These are phyloP conservation scores for Graphilbum ipis-grandicollis DNA, from an alignment of 2,329 filamentous ascomycete genomes.

Conservation along the genomic window DNA sequence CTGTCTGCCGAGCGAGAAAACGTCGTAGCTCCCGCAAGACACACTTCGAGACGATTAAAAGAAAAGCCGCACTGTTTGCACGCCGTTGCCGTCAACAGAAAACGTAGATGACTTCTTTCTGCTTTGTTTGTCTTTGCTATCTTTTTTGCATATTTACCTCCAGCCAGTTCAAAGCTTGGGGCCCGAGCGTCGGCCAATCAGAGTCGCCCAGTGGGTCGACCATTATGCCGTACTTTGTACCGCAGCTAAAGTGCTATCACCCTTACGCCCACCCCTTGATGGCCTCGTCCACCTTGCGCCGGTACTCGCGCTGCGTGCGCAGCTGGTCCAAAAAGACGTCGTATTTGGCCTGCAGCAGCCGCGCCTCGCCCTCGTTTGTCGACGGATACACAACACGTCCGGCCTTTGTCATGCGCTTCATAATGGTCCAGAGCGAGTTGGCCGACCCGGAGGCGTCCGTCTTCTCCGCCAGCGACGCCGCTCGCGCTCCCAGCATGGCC, in stretches of 20 bases:
- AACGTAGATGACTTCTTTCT: no score
- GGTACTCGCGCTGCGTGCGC: slow-evolving; percentile 66
- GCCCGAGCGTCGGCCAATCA: no score
- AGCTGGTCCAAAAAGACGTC: slow-evolving; percentile 91
- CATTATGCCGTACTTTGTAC: no score
- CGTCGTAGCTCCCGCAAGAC: no score
- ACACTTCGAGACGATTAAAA: no score
- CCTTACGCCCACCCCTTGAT: slow-evolving; percentile 18
- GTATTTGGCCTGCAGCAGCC: slow-evolving; percentile 75
- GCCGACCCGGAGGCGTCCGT: background rate
- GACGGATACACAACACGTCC: slow-evolving; percentile 68
- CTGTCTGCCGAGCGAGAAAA: no score
- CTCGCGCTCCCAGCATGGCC: slow-evolving; percentile 94
- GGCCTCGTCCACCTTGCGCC: slow-evolving; percentile 56
- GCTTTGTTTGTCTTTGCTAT: no score
- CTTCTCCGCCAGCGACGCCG: slow-evolving; percentile 35
- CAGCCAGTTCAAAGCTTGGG: no score
- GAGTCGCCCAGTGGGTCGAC: no score
- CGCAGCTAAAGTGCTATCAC: background rate
- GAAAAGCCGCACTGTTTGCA: no score
- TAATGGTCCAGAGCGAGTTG: slow-evolving; percentile 86
- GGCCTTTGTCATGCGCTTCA: slow-evolving; percentile 94
- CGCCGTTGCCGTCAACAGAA: no score
- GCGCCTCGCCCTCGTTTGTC: slow-evolving; percentile 55
- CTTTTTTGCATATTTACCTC: no score